Conservation (phyloP, 345 rosid genomes). For the Brassica juncea region DNA sequence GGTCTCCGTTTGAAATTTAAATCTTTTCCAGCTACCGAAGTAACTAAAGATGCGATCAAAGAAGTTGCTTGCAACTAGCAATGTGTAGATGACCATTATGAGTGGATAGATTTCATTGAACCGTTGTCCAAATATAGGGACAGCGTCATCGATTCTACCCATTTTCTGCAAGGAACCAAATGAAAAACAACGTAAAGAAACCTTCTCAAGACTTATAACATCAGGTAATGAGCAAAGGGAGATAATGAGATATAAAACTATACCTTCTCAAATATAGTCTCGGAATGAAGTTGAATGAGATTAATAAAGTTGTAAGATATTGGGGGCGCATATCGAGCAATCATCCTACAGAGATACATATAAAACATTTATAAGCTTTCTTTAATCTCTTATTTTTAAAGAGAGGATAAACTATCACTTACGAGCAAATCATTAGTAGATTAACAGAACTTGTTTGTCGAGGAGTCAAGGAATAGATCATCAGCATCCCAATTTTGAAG, state of each 20-base stretch:
- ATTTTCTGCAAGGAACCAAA: slow-evolving; percentile 67
- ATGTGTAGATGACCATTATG: slow-evolving; percentile 90
- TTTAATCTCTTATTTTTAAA: neutral
- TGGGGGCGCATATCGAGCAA: slow-evolving; percentile 99
- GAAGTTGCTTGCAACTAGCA: slow-evolving; percentile 91
- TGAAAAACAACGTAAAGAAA: slow-evolving; percentile 7
- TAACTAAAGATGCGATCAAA: slow-evolving; percentile 81
- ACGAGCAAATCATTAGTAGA: slow-evolving; percentile 99
- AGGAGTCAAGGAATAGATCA: slow-evolving; percentile 97
- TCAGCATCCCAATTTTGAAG: slow-evolving; percentile 93
- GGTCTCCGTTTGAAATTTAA: slow-evolving; percentile 76
- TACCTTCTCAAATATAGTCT: slow-evolving; percentile 93
- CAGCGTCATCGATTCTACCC: slow-evolving; percentile 88
- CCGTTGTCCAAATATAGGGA: slow-evolving; percentile 77
- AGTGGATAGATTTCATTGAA: slow-evolving; percentile 97
- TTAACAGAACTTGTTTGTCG: slow-evolving; percentile 96
- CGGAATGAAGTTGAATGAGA: slow-evolving; percentile 68
- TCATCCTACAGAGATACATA: slow-evolving; percentile 65
- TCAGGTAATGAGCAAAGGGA: neutral
- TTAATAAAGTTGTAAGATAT: slow-evolving; percentile 95
- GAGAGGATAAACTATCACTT: slow-evolving; percentile 39
- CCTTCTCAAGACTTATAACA: slow-evolving; percentile 4
- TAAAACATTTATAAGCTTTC: slow-evolving; percentile 6
- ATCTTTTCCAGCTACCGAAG: slow-evolving; percentile 95
- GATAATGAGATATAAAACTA: neutral